phyloP scores from a whole-genome alignment of 768 basidiomycete genomes.

The Antrodiella citrinella region DNA sequence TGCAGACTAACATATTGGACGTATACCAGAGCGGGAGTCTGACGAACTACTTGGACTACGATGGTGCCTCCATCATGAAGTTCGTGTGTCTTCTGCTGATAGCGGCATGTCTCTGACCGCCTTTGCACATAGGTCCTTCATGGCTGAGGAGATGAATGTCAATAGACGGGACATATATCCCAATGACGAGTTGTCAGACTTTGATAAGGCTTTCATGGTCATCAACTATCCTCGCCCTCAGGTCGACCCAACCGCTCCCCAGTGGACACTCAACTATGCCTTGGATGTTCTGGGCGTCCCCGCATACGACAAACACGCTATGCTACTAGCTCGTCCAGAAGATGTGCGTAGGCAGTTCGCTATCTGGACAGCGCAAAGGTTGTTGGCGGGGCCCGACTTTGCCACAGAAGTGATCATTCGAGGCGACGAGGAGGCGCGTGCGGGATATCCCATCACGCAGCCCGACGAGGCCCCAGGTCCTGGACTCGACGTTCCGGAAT shows the following conservation, averaged over 20 bases:
- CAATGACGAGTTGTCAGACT: neutral
- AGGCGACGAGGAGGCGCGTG: too few species aligned
- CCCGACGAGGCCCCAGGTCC: too few species aligned
- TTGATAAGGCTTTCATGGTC: neutral
- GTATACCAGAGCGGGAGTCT: neutral
- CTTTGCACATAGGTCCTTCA: neutral
- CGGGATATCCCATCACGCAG: too few species aligned
- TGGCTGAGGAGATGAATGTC: neutral
- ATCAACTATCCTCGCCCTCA: neutral
- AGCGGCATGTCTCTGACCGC: neutral
- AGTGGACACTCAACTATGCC: slow-evolving; percentile 1
- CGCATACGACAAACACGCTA: neutral
- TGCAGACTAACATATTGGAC: neutral
- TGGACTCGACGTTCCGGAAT: neutral
- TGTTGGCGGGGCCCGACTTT: neutral
- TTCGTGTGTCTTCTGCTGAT: neutral
- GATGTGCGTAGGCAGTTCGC: neutral
- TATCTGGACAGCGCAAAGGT: neutral
- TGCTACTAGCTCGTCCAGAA: neutral
- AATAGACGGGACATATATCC: neutral
- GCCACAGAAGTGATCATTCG: too few species aligned
- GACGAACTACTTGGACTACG: neutral
- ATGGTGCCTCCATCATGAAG: slow-evolving; percentile 1
- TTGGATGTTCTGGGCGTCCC: slow-evolving; percentile 1
- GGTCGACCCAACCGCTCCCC: neutral